phyloP scores from a whole-genome alignment of 2,329 filamentous ascomycete genomes.

The Cryphonectria radicalis region DNA sequence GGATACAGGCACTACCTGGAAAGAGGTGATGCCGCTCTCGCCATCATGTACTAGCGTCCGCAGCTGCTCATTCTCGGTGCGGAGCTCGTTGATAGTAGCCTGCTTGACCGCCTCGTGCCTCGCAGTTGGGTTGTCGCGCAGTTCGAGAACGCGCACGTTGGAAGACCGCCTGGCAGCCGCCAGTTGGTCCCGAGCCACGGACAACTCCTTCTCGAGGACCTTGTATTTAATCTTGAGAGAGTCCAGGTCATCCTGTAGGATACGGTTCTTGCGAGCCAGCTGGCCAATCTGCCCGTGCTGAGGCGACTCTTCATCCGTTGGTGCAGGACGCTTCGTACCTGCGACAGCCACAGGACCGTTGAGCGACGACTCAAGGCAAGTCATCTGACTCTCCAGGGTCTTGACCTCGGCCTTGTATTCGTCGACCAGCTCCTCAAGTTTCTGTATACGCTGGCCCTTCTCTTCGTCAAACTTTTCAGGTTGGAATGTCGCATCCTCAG shows the following conservation, averaged over 20 bases:
- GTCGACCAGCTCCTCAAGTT: slow-evolving; percentile 85
- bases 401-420: slow-evolving; percentile 83
- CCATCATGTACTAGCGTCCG: slow-evolving; percentile 68
- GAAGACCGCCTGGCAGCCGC: slow-evolving; percentile 66
- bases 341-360: slow-evolving; percentile 42
- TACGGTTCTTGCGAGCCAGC: slow-evolving; percentile 84
- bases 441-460: slow-evolving; percentile 73
- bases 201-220: slow-evolving; percentile 75
- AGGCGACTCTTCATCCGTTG: slow-evolving; percentile 56
- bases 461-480: slow-evolving; percentile 77
- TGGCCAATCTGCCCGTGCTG: slow-evolving; percentile 77
- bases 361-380: slow-evolving; percentile 59
- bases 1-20: slow-evolving; percentile 73
- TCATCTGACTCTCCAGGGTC: slow-evolving; percentile 73
- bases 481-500: slow-evolving; percentile 85
- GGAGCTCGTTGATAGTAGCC: slow-evolving; percentile 75
- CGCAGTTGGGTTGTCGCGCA: slow-evolving; percentile 91
- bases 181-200: slow-evolving; percentile 75
- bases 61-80: slow-evolving; percentile 83
- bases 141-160: slow-evolving; percentile 80
- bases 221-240: slow-evolving; percentile 71
- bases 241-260: slow-evolving; percentile 77
- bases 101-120: slow-evolving; percentile 84
- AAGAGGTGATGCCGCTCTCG: slow-evolving; percentile 39
- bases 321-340: slow-evolving; percentile 68